Evolutionary conservation across 306 rosid genomes (phyloP).

Genomic region (Medicago ruthenica): DNA sequence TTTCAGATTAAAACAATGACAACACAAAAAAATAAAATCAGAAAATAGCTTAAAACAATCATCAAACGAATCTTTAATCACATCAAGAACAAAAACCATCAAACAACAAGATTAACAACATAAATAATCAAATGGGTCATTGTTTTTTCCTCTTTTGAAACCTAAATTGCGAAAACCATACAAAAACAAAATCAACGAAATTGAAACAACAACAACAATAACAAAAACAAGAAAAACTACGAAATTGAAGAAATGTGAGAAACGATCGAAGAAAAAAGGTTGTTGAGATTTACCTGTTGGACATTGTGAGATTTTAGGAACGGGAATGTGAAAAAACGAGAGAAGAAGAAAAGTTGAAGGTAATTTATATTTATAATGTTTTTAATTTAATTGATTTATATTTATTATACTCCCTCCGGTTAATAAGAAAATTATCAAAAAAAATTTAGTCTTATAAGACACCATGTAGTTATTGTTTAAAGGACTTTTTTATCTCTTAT

Average conservation of each 20-base stretch:
- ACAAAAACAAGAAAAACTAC: not conserved
- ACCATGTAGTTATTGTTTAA: too few relatives aligned
- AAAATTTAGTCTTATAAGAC: too few relatives aligned
- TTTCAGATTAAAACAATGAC: not conserved
- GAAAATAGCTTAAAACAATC: not conserved
- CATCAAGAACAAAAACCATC: not conserved
- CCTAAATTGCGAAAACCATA: not conserved
- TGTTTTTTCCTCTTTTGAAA: not conserved
- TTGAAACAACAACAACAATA: too few relatives aligned
- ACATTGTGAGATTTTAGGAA: slow-evolving; percentile 53
- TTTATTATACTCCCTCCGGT: too few relatives aligned
- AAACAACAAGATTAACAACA: not conserved
- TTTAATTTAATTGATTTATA: too few relatives aligned
- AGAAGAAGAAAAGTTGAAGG: not conserved
- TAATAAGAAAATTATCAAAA: too few relatives aligned
- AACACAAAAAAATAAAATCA: not conserved
- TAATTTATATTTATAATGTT: too few relatives aligned
- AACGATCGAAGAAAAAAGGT: not conserved
- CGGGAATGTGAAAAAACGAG: not conserved
- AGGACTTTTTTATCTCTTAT: too few relatives aligned
- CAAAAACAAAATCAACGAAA: not conserved
- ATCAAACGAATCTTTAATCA: not conserved
- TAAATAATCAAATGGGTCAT: not conserved
- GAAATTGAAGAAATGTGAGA: not conserved
- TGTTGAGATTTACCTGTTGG: slow-evolving; percentile 56